A percentile compares a stretch with the other conserved stretches of the same genome.
Conservation (phyloP, 257 asterid genomes). For the Ballota nigra region DNA sequence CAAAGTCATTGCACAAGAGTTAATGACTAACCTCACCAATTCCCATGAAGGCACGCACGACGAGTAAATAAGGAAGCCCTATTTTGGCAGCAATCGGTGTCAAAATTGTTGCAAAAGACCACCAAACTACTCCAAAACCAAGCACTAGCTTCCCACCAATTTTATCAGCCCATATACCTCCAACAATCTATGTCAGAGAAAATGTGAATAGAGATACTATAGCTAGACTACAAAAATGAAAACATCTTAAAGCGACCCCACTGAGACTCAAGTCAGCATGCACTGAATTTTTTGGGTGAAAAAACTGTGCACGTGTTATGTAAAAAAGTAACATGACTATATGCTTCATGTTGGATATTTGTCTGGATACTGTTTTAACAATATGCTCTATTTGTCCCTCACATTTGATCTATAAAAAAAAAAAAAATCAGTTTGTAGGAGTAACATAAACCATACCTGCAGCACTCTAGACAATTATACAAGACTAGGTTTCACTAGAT, state of each 20-base stretch:
- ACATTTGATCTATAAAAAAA: neutral
- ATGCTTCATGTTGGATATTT: neutral
- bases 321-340: neutral
- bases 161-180: constrained; percentile 99
- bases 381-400: neutral
- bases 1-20: constrained; percentile 10
- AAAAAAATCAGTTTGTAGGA: neutral
- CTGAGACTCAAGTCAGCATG: constrained; percentile 14
- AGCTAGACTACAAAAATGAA: constrained; percentile 9
- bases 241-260: constrained; percentile 1
- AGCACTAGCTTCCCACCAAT: constrained; percentile 90
- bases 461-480: neutral
- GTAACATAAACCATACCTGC: neutral
- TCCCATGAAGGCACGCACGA: constrained; percentile 97
- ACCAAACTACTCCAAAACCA: constrained; percentile 98
- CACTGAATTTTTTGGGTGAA: neutral
- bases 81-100: constrained; percentile 91
- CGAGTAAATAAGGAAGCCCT: constrained; percentile 87
- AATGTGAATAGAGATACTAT: constrained; percentile 12
- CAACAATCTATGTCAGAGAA: constrained; percentile 60
- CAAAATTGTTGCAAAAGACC: constrained; percentile 97
- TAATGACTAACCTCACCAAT: constrained; percentile 82
- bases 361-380: neutral
- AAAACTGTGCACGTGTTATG: neutral
- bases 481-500: neutral